phyloP scores from a whole-genome alignment of 208 protist genomes.

The Crithidia thermophila region DNA sequence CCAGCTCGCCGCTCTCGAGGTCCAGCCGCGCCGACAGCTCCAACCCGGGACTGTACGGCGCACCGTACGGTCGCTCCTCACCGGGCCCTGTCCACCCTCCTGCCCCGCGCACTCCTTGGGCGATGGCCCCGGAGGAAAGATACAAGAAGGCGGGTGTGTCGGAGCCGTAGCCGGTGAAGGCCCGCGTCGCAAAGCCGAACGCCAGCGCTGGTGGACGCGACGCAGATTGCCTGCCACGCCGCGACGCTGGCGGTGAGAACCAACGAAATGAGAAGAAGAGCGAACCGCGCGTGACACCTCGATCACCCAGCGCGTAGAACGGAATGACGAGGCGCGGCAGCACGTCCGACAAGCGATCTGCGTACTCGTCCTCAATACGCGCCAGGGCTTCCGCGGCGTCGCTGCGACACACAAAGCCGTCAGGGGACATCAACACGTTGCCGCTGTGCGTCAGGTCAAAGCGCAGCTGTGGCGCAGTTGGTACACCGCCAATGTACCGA shows the following conservation, averaged over 20 bases:
- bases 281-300: conserved; percentile 37
- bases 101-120: conserved; percentile 14
- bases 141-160: conserved; percentile 39
- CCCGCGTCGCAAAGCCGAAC: conserved; percentile 29
- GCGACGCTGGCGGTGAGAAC: background rate
- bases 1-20: conserved; percentile 36
- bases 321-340: conserved; percentile 42
- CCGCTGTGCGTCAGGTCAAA: conserved; percentile 63
- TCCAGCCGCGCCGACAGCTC: conserved; percentile 58
- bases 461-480: conserved; percentile 16
- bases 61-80: conserved; percentile 46
- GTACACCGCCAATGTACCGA: too few species aligned
- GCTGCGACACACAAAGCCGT: conserved; percentile 45
- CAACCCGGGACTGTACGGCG: conserved; percentile 38
- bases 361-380: conserved; percentile 37
- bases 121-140: conserved; percentile 49
- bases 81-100: background rate
- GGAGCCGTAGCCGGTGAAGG: conserved; percentile 35
- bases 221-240: conserved; percentile 31
- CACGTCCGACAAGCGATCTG: conserved; percentile 4
- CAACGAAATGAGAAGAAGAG: conserved; percentile 41
- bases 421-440: conserved; percentile 62
- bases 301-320: conserved; percentile 53
- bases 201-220: conserved; percentile 24
- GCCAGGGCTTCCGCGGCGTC: conserved; percentile 46